Evolutionary conservation across 2,329 filamentous ascomycete genomes (phyloP), one percentile per base, ranked within the genome.

Genomic region (Chrysosporium keratinophilum): DNA sequence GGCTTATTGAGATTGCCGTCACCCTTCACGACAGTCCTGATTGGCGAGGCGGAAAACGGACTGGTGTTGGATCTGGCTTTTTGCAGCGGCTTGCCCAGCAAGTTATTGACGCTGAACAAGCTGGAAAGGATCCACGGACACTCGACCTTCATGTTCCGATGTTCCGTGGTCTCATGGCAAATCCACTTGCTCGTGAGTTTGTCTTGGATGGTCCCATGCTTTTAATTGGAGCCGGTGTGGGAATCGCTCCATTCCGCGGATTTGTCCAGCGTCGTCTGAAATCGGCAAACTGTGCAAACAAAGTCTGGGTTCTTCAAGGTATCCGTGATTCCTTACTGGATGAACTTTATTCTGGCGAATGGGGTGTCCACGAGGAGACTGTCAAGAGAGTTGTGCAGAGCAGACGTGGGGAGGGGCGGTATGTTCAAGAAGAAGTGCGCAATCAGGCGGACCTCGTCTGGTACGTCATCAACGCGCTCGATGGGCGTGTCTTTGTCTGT

Each of bases 101-200:
- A 59, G 86, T 87, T 65, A 78, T 91, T 61, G 78, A 79, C 12
- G 82, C 85, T 0, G 81, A 88, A 65, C 71, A 76, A 34, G 71
- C 76, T 1, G 85, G 84, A 45, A 66, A 74, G 34, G 72, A 76
- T 55, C 71, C 66, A 33, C 63, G 73, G 20, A 66, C 71, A 5
- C 71, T 81, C 2, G 80, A 88, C 60, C 66, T 97, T 14, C 83
- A 87, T 61, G 76, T 97, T 4, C 93, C 93, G 62, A 96, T 98
- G 88, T 98, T 98, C 80, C 89, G 95, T 65, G 93, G 93, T 0
- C 77, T 98, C 42, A 98, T 98, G 93, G 84, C 89, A 57, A 98
- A 98, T 69, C 93, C 93, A 0, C 79, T 98, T 1, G 93, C 90
- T 10, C 85, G 84, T 65, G 83, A 96, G 65, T 98, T 97, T 66